Conservation (phyloP, 1,139 yeast species). For the Nakaseomyces delphensis region DNA sequence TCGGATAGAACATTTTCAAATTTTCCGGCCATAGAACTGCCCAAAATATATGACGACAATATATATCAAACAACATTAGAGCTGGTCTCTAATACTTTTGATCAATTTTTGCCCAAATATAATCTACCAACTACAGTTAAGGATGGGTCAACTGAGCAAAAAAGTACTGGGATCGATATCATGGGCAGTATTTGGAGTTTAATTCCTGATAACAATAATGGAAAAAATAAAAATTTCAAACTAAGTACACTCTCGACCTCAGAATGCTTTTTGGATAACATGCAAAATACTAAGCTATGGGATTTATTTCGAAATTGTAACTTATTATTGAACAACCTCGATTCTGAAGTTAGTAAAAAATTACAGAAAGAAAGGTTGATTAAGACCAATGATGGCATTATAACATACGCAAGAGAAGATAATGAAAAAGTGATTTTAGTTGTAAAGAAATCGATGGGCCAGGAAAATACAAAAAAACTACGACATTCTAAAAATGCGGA, state of each 20-base stretch:
- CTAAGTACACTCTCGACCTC: neutral
- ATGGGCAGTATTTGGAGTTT: constrained; percentile 21
- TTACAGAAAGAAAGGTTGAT: constrained; percentile 23
- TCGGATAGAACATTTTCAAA: constrained; percentile 15
- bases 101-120: constrained; percentile 13
- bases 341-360: neutral
- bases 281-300: constrained; percentile 20
- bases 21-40: constrained; percentile 2
- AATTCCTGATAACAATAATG: constrained; percentile 6
- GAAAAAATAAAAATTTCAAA: neutral
- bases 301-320: constrained; percentile 11
- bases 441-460: constrained; percentile 16
- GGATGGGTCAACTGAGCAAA: constrained; percentile 6
- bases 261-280: constrained; percentile 18
- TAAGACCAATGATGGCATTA: constrained; percentile 27
- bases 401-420: constrained; percentile 24
- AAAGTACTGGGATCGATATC: constrained; percentile 15
- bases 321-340: neutral
- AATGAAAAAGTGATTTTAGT: constrained; percentile 16
- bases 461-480: constrained; percentile 6
- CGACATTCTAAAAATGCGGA: neutral
- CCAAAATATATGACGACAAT: constrained; percentile 5
- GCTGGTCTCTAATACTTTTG: constrained; percentile 25
- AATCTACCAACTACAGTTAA: neutral
- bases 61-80: constrained; percentile 16